Evolutionary conservation across 2,329 filamentous ascomycete genomes (phyloP).

Genomic region (Aspergillus phoenicis): DNA sequence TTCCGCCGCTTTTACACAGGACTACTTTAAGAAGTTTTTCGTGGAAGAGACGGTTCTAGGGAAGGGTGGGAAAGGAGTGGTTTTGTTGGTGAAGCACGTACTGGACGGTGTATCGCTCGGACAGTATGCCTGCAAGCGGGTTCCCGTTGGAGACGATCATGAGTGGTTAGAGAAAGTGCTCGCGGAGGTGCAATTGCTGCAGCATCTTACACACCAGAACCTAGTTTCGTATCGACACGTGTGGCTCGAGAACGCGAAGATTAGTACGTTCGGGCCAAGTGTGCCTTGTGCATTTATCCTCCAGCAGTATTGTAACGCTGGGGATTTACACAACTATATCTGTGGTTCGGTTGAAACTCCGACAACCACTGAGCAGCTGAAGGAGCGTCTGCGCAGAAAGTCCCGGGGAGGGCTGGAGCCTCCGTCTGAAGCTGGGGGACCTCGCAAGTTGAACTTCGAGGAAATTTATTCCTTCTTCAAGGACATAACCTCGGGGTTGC

Average conservation of each 20-base stretch:
- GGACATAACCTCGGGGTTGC: constrained; percentile 88
- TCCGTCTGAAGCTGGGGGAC: constrained; percentile 54
- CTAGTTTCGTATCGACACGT: constrained; percentile 96
- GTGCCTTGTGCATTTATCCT: constrained; percentile 96
- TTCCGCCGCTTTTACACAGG: constrained; percentile 81
- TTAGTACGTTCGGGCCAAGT: constrained; percentile 83
- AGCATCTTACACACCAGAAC: constrained; percentile 90
- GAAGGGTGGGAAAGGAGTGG: constrained; percentile 89
- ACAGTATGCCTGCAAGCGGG: constrained; percentile 93
- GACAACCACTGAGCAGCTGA: constrained; percentile 78
- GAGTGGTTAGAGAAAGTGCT: constrained; percentile 94
- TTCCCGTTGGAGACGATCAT: constrained; percentile 93
- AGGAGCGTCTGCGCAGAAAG: constrained; percentile 78
- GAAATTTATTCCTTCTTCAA: constrained; percentile 97
- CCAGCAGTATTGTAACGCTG: constrained; percentile 95
- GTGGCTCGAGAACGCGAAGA: constrained; percentile 87
- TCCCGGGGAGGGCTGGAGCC: constrained; percentile 76
- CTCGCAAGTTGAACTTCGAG: constrained; percentile 70
- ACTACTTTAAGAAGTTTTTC: constrained; percentile 93
- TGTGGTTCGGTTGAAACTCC: constrained; percentile 65
- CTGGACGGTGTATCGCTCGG: constrained; percentile 87
- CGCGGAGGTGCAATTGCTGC: constrained; percentile 88
- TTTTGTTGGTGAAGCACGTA: constrained; percentile 88
- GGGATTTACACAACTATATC: constrained; percentile 86
- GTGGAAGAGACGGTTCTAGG: constrained; percentile 85